phyloP scores from a whole-genome alignment of 2,329 filamentous ascomycete genomes.

The Microcera coccophila region DNA sequence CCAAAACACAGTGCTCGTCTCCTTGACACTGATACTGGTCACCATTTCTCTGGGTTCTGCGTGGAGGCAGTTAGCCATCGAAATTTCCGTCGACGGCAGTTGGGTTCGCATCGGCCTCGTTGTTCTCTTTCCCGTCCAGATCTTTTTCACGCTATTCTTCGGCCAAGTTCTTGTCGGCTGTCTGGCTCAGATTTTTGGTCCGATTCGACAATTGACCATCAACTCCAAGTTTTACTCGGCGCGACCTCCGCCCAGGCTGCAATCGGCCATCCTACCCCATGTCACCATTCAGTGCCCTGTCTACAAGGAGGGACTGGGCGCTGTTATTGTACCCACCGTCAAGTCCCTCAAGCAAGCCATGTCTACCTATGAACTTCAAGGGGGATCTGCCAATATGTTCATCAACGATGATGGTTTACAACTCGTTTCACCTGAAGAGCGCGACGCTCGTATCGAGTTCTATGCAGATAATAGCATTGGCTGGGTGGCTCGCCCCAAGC shows the following conservation, averaged over 20 bases:
- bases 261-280: slow-evolving; percentile 58
- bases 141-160: slow-evolving; percentile 82
- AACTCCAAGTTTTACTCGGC: slow-evolving; percentile 85
- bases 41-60: slow-evolving; percentile 65
- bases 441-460: slow-evolving; percentile 61
- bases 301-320: slow-evolving; percentile 76
- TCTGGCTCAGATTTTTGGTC: slow-evolving; percentile 71
- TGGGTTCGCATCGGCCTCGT: slow-evolving; percentile 63
- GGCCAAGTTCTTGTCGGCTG: slow-evolving; percentile 74
- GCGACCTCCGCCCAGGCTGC: slow-evolving; percentile 60
- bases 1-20: slow-evolving; percentile 65
- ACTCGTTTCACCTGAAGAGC: slow-evolving; percentile 59
- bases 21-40: slow-evolving; percentile 62
- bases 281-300: slow-evolving; percentile 83
- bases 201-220: slow-evolving; percentile 65
- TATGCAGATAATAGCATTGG: slow-evolving; percentile 67
- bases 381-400: slow-evolving; percentile 74
- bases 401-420: slow-evolving; percentile 74
- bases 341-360: slow-evolving; percentile 75
- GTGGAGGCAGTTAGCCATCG: slow-evolving; percentile 64
- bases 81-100: slow-evolving; percentile 60
- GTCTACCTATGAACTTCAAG: slow-evolving; percentile 71
- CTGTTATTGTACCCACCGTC: slow-evolving; percentile 73
- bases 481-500: slow-evolving; percentile 63
- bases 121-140: slow-evolving; percentile 63